Conservation (phyloP, 2,329 filamentous ascomycete genomes). For the Aspergillus spinulosporus region DNA sequence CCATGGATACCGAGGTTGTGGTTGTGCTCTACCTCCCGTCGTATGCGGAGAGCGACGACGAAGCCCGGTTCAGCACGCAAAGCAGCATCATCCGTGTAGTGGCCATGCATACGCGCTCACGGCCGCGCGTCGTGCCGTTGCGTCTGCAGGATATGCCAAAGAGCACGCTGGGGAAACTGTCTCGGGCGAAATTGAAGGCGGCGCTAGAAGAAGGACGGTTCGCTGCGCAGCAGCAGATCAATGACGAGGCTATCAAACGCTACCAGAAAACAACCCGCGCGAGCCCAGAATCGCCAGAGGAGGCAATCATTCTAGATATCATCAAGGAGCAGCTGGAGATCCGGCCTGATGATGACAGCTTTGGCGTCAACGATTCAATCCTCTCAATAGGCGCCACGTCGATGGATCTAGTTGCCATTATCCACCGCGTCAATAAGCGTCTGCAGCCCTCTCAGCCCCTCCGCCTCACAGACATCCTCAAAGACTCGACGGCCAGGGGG, state of each 20-base stretch:
- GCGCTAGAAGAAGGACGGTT: slow-evolving; percentile 46
- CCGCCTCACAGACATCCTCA: too few species aligned
- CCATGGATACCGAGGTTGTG: slow-evolving; percentile 40
- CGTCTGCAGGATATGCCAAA: slow-evolving; percentile 12
- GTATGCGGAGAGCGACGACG: slow-evolving; percentile 14
- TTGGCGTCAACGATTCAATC: slow-evolving; percentile 22
- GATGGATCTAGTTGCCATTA: slow-evolving; percentile 34
- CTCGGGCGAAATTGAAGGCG: slow-evolving; percentile 22
- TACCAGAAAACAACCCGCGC: slow-evolving; percentile 2
- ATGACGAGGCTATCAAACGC: slow-evolving; percentile 5
- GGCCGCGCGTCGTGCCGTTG: slow-evolving; percentile 20
- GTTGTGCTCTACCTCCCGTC: slow-evolving; percentile 42
- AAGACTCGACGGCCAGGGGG: too few species aligned
- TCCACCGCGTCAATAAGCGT: too few species aligned
- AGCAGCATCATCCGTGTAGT: slow-evolving; percentile 13
- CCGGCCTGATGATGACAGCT: slow-evolving; percentile 4
- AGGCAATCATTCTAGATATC: slow-evolving; percentile 3
- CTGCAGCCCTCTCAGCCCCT: too few species aligned
- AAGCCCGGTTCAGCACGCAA: slow-evolving; percentile 6
- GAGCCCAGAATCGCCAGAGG: slow-evolving; percentile 10
- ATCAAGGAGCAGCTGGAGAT: slow-evolving; percentile 15
- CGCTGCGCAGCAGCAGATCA: slow-evolving; percentile 38
- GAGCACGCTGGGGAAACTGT: slow-evolving; percentile 21
- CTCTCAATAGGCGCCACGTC: slow-evolving; percentile 36
- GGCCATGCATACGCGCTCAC: slow-evolving; percentile 13